Evolutionary conservation across 2,329 filamentous ascomycete species (phyloP).

Genomic region (Orbilia blumenaviensis): DNA sequence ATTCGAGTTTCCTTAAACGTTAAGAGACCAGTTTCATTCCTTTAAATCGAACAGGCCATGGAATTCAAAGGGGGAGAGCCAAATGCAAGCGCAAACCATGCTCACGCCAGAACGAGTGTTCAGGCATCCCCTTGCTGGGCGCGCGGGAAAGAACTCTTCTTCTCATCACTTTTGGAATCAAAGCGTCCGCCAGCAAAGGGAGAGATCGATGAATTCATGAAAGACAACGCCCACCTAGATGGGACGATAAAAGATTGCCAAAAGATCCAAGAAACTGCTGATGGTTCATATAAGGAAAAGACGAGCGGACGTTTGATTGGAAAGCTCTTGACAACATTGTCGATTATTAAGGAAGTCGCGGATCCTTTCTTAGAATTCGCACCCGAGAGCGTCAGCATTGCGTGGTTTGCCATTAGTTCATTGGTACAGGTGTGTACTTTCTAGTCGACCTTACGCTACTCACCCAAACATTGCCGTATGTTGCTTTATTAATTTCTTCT

Average conservation of each 20-base stretch:
- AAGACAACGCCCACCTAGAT: conserved; percentile 39
- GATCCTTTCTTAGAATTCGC: conserved; percentile 47
- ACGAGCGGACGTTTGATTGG: conserved; percentile 17
- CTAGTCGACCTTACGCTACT: background rate
- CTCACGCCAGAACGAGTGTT: conserved; percentile 3
- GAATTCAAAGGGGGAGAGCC: background rate
- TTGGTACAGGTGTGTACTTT: conserved; percentile 26
- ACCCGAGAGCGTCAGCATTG: conserved; percentile 43
- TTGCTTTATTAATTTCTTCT: too few relatives aligned
- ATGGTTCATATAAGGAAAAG: conserved; percentile 35
- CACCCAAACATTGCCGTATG: too few relatives aligned
- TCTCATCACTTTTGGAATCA: conserved; percentile 23
- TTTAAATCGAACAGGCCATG: background rate
- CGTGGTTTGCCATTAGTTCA: conserved; percentile 48
- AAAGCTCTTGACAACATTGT: conserved; percentile 21
- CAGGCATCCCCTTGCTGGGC: conserved; percentile 44
- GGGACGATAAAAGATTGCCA: conserved; percentile 37
- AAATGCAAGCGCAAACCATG: background rate
- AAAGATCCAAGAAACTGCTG: conserved; percentile 31
- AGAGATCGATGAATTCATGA: conserved; percentile 43
- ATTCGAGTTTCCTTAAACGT: too few relatives aligned
- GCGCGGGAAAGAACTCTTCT: conserved; percentile 44
- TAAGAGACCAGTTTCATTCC: too few relatives aligned
- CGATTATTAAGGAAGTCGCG: conserved; percentile 35
- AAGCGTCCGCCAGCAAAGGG: conserved; percentile 20